Base-by-base conservation (phyloP, 2,329 filamentous ascomycete genomes). In the Alternaria sp. region DNA sequence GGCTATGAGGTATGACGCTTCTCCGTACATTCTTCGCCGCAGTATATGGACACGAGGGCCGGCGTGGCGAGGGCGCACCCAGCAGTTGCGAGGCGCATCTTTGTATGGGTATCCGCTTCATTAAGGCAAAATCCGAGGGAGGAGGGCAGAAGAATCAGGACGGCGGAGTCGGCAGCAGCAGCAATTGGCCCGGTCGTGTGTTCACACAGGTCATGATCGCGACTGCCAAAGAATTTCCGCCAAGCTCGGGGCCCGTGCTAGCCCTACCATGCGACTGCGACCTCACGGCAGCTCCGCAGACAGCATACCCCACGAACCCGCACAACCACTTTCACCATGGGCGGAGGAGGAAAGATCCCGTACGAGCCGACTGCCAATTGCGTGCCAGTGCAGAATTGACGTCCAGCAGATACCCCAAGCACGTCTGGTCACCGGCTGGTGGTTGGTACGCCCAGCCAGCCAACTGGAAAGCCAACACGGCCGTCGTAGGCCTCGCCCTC, bases 391-490 rank as follows among this genome's bases (percentile, higher is more conserved):
- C 60, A 20, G 43, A 25, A 51, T 66, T 74, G 57, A 74, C 69
- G 22, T 22, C 25, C 38, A 28, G 22, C 74, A 97, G 93, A 78
- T 97, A 97, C 83, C 94, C 93, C 81, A 97, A 97, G 86, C 94
- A 99, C 86, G 93, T 99, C 86, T 99, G 95, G 95, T 98, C 95
- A 77, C 95, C 95, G 64, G 86, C 94, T 68, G 95, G 95, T 86
- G 95, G 95, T 82, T 99, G 95, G 95, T 99, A 99, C 82, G 84
- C 90, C 56, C 94, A 97, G 80, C 95, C 95, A 55, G 85, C 87
- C 70, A 99, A 99, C 86, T 99, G 95, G 95, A 95, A 91, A 80
- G 83, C 84, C 74, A 99, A 99, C 85, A 99, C 95, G 5, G 85
- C 90, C 57, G 85, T 95, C 69, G 89, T 93, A 77, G 87, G 87